phyloP scores from a whole-genome alignment of 2,329 filamentous ascomycete genomes.

The Trichoderma guizhouense region DNA sequence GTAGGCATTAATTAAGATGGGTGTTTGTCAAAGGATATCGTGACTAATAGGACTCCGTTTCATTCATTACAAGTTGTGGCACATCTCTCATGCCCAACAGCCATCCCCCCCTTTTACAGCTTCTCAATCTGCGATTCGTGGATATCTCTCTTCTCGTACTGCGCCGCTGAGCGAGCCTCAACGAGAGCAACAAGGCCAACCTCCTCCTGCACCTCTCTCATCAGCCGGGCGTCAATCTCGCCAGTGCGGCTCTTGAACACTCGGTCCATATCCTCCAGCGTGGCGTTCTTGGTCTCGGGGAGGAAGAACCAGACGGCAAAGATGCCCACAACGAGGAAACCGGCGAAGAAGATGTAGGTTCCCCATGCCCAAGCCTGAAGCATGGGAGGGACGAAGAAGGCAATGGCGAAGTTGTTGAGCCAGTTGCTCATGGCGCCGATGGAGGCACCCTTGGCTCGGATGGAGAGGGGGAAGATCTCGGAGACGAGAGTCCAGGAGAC shows the following conservation, averaged over 20 bases:
- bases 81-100: background rate
- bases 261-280: constrained; percentile 61
- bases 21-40: background rate
- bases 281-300: constrained; percentile 61
- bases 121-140: constrained; percentile 7
- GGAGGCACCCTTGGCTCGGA: constrained; percentile 67
- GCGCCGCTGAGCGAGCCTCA: background rate
- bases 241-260: constrained; percentile 44
- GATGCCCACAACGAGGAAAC: constrained; percentile 62
- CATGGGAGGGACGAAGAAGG: constrained; percentile 68
- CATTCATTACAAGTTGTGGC: background rate
- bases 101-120: background rate
- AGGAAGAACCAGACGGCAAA: constrained; percentile 61
- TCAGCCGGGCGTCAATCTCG: constrained; percentile 25
- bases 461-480: constrained; percentile 71
- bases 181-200: constrained; percentile 23
- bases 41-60: background rate
- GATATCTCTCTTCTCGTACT: constrained; percentile 14
- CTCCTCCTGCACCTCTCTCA: constrained; percentile 26
- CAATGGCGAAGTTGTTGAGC: constrained; percentile 59
- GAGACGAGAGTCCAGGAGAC: constrained; percentile 72
- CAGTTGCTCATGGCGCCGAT: constrained; percentile 65
- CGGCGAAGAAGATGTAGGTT: constrained; percentile 68
- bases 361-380: constrained; percentile 62
- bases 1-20: background rate